phyloP scores from a whole-genome alignment of 176 grass and related monocot genomes.

The Melocanna baccifera region DNA sequence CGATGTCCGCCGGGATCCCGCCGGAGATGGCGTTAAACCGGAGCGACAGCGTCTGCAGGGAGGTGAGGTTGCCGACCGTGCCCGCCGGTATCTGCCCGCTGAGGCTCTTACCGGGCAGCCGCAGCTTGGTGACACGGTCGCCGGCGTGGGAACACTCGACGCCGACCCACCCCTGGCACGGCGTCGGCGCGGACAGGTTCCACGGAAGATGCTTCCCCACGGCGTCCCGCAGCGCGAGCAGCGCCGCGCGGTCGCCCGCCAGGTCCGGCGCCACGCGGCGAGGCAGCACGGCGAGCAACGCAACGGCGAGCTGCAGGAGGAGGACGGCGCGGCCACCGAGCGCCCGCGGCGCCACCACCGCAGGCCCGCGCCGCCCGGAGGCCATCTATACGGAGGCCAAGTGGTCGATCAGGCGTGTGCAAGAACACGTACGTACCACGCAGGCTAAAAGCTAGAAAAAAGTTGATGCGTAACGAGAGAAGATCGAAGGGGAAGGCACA shows the following conservation, averaged over 20 bases:
- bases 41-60: constrained; percentile 57
- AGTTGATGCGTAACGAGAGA: neutral
- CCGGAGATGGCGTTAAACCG: constrained; percentile 63
- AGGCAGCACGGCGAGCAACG: constrained; percentile 3
- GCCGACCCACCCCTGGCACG: constrained; percentile 58
- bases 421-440: neutral
- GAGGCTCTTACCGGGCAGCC: constrained; percentile 44
- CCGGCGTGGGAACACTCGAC: constrained; percentile 32
- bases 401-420: neutral
- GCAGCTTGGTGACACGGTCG: constrained; percentile 49
- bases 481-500: neutral
- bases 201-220: constrained; percentile 28
- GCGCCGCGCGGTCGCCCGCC: constrained; percentile 46
- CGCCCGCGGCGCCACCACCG: neutral
- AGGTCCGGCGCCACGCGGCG: constrained; percentile 23
- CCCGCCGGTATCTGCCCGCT: constrained; percentile 34
- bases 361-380: neutral
- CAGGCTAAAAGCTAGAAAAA: neutral
- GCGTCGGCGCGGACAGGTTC: constrained; percentile 27
- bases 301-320: neutral
- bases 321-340: neutral
- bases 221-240: constrained; percentile 37
- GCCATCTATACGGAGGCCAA: neutral
- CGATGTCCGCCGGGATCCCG: constrained; percentile 55
- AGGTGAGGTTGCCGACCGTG: constrained; percentile 80